Evolutionary conservation across 2,329 filamentous ascomycete species (phyloP).

Genomic region (Cytospora piceae): DNA sequence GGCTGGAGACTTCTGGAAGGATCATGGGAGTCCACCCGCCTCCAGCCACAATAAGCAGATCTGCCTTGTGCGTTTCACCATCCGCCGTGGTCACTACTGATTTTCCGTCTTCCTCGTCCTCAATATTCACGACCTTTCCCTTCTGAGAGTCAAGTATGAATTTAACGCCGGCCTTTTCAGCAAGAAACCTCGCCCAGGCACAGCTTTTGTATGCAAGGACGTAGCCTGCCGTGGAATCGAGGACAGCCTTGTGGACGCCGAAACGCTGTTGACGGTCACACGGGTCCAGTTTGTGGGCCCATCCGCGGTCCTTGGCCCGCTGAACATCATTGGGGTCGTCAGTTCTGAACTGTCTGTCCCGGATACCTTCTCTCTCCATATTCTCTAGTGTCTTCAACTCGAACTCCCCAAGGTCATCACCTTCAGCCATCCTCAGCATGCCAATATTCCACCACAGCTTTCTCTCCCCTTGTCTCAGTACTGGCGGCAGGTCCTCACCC

Average conservation of each 20-base stretch:
- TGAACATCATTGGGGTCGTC: constrained; percentile 6
- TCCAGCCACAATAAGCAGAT: constrained; percentile 11
- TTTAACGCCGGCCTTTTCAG: constrained; percentile 9
- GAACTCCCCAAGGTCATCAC: neutral
- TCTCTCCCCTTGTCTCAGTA: neutral
- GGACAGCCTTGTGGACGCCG: constrained; percentile 13
- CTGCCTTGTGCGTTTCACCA: constrained; percentile 2
- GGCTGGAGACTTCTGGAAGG: constrained; percentile 7
- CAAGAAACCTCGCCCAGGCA: constrained; percentile 12
- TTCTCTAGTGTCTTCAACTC: constrained; percentile 7
- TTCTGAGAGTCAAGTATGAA: constrained; percentile 4
- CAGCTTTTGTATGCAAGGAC: constrained; percentile 16
- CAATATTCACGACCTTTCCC: neutral
- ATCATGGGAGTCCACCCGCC: constrained; percentile 16
- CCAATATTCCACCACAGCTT: constrained; percentile 18
- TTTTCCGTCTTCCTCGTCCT: neutral
- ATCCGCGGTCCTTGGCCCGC: constrained; percentile 6
- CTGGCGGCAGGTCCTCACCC: constrained; percentile 10
- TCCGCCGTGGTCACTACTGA: constrained; percentile 12
- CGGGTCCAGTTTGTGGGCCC: constrained; percentile 19
- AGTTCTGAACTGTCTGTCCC: constrained; percentile 14
- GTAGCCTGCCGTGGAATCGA: constrained; percentile 16
- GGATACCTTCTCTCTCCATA: constrained; percentile 15
- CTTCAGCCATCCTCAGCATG: constrained; percentile 6
- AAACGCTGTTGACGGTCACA: constrained; percentile 3